Conservation (phyloP, 2,329 filamentous ascomycete genomes). For the Delphinella strobiligena region DNA sequence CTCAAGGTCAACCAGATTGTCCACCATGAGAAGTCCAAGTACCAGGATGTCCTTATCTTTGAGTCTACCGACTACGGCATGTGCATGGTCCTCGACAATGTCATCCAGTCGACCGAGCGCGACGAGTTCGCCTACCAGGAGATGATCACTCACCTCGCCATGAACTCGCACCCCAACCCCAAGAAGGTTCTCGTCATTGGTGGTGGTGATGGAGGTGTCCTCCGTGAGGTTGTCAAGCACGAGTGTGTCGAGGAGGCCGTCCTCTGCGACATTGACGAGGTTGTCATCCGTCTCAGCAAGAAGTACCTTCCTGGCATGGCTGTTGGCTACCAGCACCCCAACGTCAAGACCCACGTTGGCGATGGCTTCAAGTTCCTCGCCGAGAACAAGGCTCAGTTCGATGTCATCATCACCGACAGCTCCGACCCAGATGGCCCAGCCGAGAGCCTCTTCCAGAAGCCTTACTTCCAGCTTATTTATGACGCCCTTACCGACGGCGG, state of each 20-base stretch:
- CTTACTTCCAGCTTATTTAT: constrained; percentile 90
- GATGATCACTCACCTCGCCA: constrained; percentile 98
- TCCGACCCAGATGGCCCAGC: constrained; percentile 95
- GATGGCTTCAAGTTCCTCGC: constrained; percentile 98
- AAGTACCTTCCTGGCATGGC: constrained; percentile 93
- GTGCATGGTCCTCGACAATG: constrained; percentile 94
- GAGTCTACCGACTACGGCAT: constrained; percentile 95
- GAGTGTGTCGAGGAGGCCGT: constrained; percentile 90
- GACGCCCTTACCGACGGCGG: constrained; percentile 86
- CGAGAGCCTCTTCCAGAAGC: constrained; percentile 94
- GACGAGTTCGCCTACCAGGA: constrained; percentile 97
- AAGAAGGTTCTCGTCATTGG: constrained; percentile 98
- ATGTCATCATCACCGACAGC: constrained; percentile 99
- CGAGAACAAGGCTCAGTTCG: constrained; percentile 93
- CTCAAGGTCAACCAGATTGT: constrained; percentile 95
- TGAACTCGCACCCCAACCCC: constrained; percentile 96
- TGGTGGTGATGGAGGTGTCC: constrained; percentile 91
- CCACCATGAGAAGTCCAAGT: constrained; percentile 98
- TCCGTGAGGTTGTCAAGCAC: constrained; percentile 98
- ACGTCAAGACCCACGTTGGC: constrained; percentile 82
- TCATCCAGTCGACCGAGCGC: constrained; percentile 96
- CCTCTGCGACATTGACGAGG: constrained; percentile 98
- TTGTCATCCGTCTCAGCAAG: constrained; percentile 96
- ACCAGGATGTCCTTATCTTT: constrained; percentile 98
- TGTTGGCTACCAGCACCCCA: constrained; percentile 80